Conservation (phyloP, 1,284 basidiomycete genomes). For the Rhodotorula sp. region DNA sequence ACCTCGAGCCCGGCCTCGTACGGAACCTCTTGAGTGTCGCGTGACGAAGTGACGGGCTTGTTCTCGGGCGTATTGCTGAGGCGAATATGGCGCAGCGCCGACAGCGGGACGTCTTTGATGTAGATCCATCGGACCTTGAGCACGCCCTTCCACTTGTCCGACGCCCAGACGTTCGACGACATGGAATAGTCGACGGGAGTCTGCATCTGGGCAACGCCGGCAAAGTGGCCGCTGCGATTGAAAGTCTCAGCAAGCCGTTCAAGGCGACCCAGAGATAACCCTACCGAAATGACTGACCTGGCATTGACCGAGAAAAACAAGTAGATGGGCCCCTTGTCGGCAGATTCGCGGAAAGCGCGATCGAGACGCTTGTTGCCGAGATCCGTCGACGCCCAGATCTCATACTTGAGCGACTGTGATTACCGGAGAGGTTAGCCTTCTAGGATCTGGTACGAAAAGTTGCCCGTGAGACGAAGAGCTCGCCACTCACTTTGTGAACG, state of each 20-base stretch:
- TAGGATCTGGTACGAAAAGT: slow-evolving; percentile 62
- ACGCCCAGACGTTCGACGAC: slow-evolving; percentile 86
- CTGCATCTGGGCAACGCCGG: slow-evolving; percentile 90
- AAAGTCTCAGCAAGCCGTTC: not conserved
- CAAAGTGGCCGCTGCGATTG: slow-evolving; percentile 76
- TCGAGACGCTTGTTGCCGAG: slow-evolving; percentile 93
- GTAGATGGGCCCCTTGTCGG: slow-evolving; percentile 83
- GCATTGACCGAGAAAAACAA: slow-evolving; percentile 96
- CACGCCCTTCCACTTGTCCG: slow-evolving; percentile 94
- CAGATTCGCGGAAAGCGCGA: slow-evolving; percentile 89
- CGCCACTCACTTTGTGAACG: slow-evolving; percentile 68
- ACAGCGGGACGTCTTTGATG: slow-evolving; percentile 88
- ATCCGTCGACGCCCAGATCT: slow-evolving; percentile 95
- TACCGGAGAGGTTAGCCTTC: slow-evolving; percentile 52
- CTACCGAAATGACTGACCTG: slow-evolving; percentile 53
- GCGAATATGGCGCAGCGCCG: slow-evolving; percentile 76
- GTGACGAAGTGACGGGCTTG: slow-evolving; percentile 91
- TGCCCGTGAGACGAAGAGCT: not conserved
- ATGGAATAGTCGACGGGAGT: slow-evolving; percentile 53
- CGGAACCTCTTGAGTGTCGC: slow-evolving; percentile 84
- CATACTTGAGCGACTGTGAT: slow-evolving; percentile 48
- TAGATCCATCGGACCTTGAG: slow-evolving; percentile 72
- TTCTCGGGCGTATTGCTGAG: slow-evolving; percentile 92
- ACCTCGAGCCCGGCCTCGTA: slow-evolving; percentile 93
- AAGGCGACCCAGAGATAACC: not conserved